phyloP scores from a whole-genome alignment of 1,284 basidiomycete genomes.

The Cutaneotrichosporon sp. region DNA sequence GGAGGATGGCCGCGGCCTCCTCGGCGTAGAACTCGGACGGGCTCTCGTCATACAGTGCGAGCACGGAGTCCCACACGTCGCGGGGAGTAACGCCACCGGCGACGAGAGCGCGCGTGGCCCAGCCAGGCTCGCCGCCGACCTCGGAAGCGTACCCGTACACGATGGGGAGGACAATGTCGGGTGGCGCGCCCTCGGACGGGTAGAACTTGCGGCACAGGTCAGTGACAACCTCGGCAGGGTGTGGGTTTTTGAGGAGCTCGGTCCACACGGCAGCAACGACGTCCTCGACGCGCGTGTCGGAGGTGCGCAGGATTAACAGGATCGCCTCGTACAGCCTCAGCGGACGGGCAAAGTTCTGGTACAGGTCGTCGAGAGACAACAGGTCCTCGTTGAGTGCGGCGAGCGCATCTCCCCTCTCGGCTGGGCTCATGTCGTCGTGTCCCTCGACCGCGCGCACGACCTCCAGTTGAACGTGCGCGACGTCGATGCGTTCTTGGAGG shows the following conservation, averaged over 20 bases:
- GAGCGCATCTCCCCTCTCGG: slow-evolving; percentile 62
- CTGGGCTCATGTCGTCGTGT: slow-evolving; percentile 49
- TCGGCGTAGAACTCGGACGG: slow-evolving; percentile 46
- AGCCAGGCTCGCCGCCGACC: slow-evolving; percentile 34
- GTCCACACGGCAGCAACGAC: slow-evolving; percentile 85
- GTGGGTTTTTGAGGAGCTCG: slow-evolving; percentile 68
- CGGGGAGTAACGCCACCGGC: slow-evolving; percentile 42
- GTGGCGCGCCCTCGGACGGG: slow-evolving; percentile 68
- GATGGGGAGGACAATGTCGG: slow-evolving; percentile 44
- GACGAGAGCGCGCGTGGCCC: slow-evolving; percentile 40
- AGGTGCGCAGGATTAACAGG: slow-evolving; percentile 87
- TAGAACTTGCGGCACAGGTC: slow-evolving; percentile 79
- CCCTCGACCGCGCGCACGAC: slow-evolving; percentile 57
- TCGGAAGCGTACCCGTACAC: slow-evolving; percentile 34
- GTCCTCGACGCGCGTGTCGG: slow-evolving; percentile 82
- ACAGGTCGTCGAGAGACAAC: slow-evolving; percentile 63
- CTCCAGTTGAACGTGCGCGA: slow-evolving; percentile 93
- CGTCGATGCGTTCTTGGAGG: slow-evolving; percentile 93
- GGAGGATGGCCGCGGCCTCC: slow-evolving; percentile 40
- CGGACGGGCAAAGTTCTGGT: slow-evolving; percentile 81
- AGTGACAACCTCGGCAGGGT: slow-evolving; percentile 56
- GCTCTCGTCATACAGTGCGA: slow-evolving; percentile 39
- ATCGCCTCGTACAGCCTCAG: slow-evolving; percentile 81
- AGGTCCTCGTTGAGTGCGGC: slow-evolving; percentile 59
- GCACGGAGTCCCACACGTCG: slow-evolving; percentile 43